Conservation (phyloP, 2,329 filamentous ascomycete genomes). For the Raffaelea ambrosiae region DNA sequence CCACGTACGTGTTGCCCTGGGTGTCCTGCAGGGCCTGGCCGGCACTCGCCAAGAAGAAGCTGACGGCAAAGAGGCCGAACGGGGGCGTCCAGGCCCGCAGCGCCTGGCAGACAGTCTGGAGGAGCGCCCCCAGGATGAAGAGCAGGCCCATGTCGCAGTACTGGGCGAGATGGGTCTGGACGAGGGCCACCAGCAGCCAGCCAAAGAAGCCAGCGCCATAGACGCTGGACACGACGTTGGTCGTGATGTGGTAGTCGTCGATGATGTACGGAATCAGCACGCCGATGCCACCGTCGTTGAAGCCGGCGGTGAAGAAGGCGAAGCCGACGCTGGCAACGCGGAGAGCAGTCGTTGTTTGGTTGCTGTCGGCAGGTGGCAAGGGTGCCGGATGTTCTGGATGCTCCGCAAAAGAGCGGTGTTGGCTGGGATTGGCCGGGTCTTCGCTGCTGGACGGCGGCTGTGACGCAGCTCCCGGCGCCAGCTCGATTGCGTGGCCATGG, state of each 20-base stretch:
- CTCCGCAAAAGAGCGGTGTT: too few species aligned
- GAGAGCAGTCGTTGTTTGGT: too few species aligned
- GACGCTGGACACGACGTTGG: slow-evolving; percentile 41
- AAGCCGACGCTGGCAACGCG: slow-evolving; percentile 34
- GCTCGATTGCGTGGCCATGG: too few species aligned
- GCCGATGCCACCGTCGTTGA: slow-evolving; percentile 57
- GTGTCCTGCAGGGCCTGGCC: slow-evolving; percentile 36
- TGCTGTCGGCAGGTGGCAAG: too few species aligned
- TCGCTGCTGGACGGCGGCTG: too few species aligned
- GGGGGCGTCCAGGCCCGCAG: slow-evolving; percentile 49
- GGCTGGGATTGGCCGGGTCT: too few species aligned
- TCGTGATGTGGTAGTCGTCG: slow-evolving; percentile 43
- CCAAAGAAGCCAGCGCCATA: slow-evolving; percentile 50
- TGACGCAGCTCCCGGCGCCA: too few species aligned
- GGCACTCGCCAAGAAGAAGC: slow-evolving; percentile 48
- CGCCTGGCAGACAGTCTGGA: slow-evolving; percentile 46
- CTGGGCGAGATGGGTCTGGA: slow-evolving; percentile 44
- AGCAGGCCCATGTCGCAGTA: slow-evolving; percentile 40
- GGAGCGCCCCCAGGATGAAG: slow-evolving; percentile 27
- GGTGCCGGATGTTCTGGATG: too few species aligned
- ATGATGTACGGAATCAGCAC: slow-evolving; percentile 56
- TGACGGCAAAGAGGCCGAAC: slow-evolving; percentile 46
- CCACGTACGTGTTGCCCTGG: slow-evolving; percentile 8
- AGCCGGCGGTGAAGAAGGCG: slow-evolving; percentile 57
- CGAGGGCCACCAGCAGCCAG: slow-evolving; percentile 49